A percentile compares a stretch with the other conserved stretches of the same genome.
These are phyloP conservation scores for Mariannaea elegans DNA, from an alignment of 2,329 filamentous ascomycete genomes.

Conservation along the genomic window DNA sequence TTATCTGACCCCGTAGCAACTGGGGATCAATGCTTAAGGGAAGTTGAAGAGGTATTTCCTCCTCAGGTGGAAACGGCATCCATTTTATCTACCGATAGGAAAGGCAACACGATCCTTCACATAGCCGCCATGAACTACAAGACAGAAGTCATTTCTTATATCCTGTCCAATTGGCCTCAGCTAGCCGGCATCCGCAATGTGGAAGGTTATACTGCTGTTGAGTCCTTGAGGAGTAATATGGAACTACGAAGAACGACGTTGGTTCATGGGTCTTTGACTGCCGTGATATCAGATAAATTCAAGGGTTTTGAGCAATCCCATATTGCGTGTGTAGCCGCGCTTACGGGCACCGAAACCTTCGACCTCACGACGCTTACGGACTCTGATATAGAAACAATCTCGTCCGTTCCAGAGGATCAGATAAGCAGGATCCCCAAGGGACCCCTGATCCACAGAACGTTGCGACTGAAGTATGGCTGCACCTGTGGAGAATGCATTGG, in stretches of 20 bases:
- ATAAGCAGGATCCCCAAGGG: too few relatives aligned
- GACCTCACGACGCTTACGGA: not conserved
- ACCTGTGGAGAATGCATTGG: constrained; percentile 13
- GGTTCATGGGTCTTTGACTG: too few relatives aligned
- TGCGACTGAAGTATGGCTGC: constrained; percentile 6
- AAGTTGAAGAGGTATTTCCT: not conserved
- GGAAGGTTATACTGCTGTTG: constrained; percentile 6
- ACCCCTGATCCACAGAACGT: not conserved
- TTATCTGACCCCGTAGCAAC: not conserved
- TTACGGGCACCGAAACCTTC: not conserved
- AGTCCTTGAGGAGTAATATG: not conserved
- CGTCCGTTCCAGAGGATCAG: not conserved
- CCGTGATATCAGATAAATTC: not conserved
- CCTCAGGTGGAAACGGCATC: not conserved
- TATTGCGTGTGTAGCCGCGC: not conserved
- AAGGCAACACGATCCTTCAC: constrained; percentile 15
- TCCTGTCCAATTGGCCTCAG: not conserved
- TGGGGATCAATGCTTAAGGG: not conserved
- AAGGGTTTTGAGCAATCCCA: not conserved
- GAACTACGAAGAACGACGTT: not conserved
- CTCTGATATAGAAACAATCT: not conserved
- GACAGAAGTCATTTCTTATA: not conserved
- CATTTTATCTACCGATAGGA: not conserved
- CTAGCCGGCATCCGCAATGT: not conserved
- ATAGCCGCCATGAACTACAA: not conserved